phyloP scores from a whole-genome alignment of 306 rosid genomes.

The Quillaja saponaria region DNA sequence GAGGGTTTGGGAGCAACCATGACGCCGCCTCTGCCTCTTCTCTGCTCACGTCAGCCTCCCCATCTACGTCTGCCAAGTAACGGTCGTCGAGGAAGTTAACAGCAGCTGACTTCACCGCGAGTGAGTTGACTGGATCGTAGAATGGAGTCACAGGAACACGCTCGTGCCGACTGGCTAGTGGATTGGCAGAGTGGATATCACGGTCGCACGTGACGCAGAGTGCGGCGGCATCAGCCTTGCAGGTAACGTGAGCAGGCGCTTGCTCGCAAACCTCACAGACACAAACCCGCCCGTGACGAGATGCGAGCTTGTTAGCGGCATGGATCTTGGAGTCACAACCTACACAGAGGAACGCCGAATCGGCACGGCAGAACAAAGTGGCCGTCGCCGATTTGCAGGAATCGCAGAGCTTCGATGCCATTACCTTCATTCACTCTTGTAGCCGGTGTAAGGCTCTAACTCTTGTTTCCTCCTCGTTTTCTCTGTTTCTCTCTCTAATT shows the following conservation, averaged over 20 bases:
- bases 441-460: background rate
- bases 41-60: slow-evolving; percentile 55
- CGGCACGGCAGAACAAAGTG: slow-evolving; percentile 82
- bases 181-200: slow-evolving; percentile 91
- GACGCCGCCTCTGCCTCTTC: slow-evolving; percentile 97
- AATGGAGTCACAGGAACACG: slow-evolving; percentile 65
- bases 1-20: slow-evolving; percentile 72
- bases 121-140: slow-evolving; percentile 43
- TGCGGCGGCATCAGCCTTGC: slow-evolving; percentile 94
- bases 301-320: slow-evolving; percentile 92
- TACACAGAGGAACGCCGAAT: slow-evolving; percentile 82
- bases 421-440: slow-evolving; percentile 2
- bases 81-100: slow-evolving; percentile 54
- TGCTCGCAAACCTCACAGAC: slow-evolving; percentile 93
- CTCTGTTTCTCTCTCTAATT: background rate
- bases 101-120: slow-evolving; percentile 21
- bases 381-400: slow-evolving; percentile 84
- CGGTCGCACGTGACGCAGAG: slow-evolving; percentile 88
- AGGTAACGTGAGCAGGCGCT: slow-evolving; percentile 85
- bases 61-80: slow-evolving; percentile 57
- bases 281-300: slow-evolving; percentile 87
- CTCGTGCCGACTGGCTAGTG: slow-evolving; percentile 89
- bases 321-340: slow-evolving; percentile 73
- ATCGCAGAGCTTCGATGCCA: slow-evolving; percentile 98
- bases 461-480: background rate